Conservation (phyloP, 2,329 filamentous ascomycete genomes). For the Ophidiomyces ophidiicola region DNA sequence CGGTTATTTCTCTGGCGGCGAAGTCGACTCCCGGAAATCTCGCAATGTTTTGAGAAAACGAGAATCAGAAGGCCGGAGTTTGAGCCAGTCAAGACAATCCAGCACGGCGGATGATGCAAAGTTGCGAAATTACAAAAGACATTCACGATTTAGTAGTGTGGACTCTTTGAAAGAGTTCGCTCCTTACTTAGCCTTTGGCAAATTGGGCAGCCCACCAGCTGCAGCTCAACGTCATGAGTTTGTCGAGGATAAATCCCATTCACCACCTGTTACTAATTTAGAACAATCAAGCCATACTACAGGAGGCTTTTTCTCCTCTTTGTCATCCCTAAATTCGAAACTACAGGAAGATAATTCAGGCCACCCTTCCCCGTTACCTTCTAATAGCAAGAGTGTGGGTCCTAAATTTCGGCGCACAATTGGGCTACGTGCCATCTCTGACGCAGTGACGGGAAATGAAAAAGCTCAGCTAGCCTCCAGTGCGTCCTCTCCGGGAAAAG, state of each 20-base stretch:
- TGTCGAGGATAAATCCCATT: constrained; percentile 31
- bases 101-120: constrained; percentile 66
- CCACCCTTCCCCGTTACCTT: constrained; percentile 37
- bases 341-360: constrained; percentile 40
- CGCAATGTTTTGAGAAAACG: constrained; percentile 74
- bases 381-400: constrained; percentile 46
- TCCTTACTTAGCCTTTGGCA: constrained; percentile 40
- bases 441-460: constrained; percentile 48
- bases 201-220: constrained; percentile 35
- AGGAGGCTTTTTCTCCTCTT: constrained; percentile 34
- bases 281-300: constrained; percentile 38
- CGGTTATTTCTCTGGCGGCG: constrained; percentile 86
- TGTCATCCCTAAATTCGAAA: constrained; percentile 36
- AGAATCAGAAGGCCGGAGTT: constrained; percentile 27
- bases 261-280: constrained; percentile 47
- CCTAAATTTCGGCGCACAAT: constrained; percentile 47
- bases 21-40: constrained; percentile 57
- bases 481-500: constrained; percentile 35
- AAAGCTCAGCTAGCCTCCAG: constrained; percentile 38
- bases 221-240: constrained; percentile 13
- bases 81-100: constrained; percentile 54
- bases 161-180: constrained; percentile 56
- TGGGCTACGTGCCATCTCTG: constrained; percentile 75
- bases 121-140: constrained; percentile 54
- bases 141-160: constrained; percentile 66